phyloP scores from a whole-genome alignment of 331 rosid species.

The Cydonia oblonga region DNA sequence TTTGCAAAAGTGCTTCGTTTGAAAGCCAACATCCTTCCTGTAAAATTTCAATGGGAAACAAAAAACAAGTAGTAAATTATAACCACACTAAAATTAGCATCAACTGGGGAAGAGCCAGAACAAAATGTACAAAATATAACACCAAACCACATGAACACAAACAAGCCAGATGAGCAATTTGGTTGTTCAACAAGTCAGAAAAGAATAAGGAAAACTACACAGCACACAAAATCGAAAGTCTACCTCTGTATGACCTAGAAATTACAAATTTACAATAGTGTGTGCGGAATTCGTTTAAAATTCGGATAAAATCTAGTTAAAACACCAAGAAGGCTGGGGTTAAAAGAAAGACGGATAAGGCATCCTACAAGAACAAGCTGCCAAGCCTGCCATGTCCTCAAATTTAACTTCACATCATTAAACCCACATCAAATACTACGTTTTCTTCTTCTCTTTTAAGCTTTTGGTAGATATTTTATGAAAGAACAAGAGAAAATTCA shows the following conservation, averaged over 20 bases:
- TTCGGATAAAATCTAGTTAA: neutral
- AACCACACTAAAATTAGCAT: neutral
- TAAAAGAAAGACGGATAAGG: neutral
- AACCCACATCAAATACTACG: neutral
- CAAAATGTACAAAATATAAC: neutral
- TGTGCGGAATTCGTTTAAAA: neutral
- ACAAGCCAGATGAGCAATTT: neutral
- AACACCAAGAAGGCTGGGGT: neutral
- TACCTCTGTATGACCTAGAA: neutral
- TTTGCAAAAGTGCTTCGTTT: constrained; percentile 29
- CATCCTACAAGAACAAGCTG: neutral
- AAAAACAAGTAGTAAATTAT: neutral
- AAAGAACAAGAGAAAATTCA: neutral
- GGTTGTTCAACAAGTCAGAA: neutral
- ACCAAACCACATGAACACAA: neutral
- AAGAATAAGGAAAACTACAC: neutral
- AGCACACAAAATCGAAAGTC: neutral
- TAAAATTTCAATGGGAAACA: neutral
- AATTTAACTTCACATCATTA: neutral
- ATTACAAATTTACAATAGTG: neutral
- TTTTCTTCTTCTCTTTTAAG: neutral
- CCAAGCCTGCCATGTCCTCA: neutral
- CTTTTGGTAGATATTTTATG: neutral
- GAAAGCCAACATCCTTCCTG: constrained; percentile 61
- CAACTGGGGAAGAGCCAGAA: neutral